Evolutionary conservation across 1,284 basidiomycete genomes (phyloP), one percentile per base, ranked within the genome.

Genomic region (Rhodotorula sp.): DNA sequence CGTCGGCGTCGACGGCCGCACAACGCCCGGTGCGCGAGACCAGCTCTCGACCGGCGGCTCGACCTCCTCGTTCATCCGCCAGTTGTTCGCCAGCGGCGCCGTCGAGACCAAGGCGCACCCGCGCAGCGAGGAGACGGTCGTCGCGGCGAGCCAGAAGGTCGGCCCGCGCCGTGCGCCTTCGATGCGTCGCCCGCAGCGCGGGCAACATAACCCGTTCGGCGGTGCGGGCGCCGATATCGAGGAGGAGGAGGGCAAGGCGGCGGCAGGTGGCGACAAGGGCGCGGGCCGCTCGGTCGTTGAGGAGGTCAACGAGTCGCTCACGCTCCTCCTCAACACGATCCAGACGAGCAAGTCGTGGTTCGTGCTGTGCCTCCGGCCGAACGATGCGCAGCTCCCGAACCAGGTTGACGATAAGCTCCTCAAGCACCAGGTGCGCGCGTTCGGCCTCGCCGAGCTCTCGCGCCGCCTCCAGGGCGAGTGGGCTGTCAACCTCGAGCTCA

Each of bases 161-260:
- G 93, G 92, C 80, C 95, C 94, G 0, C 92, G 96, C 88, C 88
- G 94, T 22, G 88, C 91, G 0, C 96, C 94, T 0, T 97, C 93
- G 0, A 94, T 89, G 0, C 85, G 91, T 41, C 86, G 92, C 62
- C 88, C 89, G 0, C 81, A 51, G 8, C 37, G 56, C 37, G 37
- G 90, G 70, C 87, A 86, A 78, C 85, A 53, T 54, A 75, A 69
- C 54, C 70, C 73, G 8, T 74, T 74, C 64, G 50, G 66, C 61
- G 71, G 67, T 51, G 29, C 41, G 21, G 48, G 48, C 48, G 58
- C 34, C 41, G 88, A 88, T 3, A 84, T 84, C 32, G 88, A 87
- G 2, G 86, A 86, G 3, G 84, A 83, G 15, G 64, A 48, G 37
- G 71, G 64, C 4, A 36, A 32, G 9, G 2, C 56, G 12, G 25